Evolutionary conservation across 2,329 filamentous ascomycete genomes (phyloP).

Genomic region (Daldinia eschscholtzii): DNA sequence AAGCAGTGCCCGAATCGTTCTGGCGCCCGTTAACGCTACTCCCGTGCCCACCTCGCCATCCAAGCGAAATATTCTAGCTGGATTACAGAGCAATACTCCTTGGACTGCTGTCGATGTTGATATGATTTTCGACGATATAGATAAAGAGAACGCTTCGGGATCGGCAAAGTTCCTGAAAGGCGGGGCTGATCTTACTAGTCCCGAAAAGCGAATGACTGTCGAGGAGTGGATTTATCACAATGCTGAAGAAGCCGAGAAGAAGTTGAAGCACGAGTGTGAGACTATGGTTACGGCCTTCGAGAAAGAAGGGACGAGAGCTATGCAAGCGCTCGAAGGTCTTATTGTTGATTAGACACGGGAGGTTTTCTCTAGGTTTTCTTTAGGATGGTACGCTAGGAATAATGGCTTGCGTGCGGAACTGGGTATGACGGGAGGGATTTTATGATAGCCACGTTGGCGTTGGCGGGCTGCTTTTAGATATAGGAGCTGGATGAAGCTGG

Average conservation of each 20-base stretch:
- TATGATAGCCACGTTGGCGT: slow-evolving; percentile 34
- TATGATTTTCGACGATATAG: slow-evolving; percentile 68
- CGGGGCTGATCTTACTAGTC: slow-evolving; percentile 73
- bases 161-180: slow-evolving; percentile 61
- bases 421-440: slow-evolving; percentile 7
- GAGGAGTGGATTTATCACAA: slow-evolving; percentile 92
- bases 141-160: slow-evolving; percentile 66
- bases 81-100: slow-evolving; percentile 67
- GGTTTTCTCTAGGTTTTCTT: slow-evolving; percentile 39
- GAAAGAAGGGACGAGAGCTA: slow-evolving; percentile 81
- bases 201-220: slow-evolving; percentile 90
- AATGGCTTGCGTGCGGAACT: slow-evolving; percentile 8
- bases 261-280: slow-evolving; percentile 85
- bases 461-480: slow-evolving; percentile 17
- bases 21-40: slow-evolving; percentile 63
- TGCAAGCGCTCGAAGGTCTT: slow-evolving; percentile 81
- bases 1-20: slow-evolving; percentile 60
- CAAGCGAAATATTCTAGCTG: slow-evolving; percentile 68
- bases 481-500: slow-evolving; percentile 11
- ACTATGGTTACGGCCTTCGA: slow-evolving; percentile 86
- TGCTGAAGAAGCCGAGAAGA: slow-evolving; percentile 82
- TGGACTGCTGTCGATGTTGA: slow-evolving; percentile 87
- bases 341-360: slow-evolving; percentile 59
- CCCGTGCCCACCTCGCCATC: slow-evolving; percentile 70
- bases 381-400: neutral